Conservation (phyloP, 2,329 filamentous ascomycete genomes). For the Drechslerella stenobrocha region DNA sequence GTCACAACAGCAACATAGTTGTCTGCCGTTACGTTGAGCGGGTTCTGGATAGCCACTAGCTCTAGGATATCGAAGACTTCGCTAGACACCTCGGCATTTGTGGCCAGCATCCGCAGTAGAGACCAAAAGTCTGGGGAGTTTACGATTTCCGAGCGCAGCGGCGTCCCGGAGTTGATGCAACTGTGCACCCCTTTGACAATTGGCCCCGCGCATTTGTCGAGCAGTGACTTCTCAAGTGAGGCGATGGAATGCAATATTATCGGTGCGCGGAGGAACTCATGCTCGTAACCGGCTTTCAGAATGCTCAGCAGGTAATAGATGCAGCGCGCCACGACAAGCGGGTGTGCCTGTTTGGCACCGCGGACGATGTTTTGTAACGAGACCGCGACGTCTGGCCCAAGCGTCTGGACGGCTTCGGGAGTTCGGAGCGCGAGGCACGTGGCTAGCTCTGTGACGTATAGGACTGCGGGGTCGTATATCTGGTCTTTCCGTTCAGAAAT, state of each 20-base stretch:
- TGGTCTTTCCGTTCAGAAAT: conserved; percentile 61
- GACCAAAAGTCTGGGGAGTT: conserved; percentile 98
- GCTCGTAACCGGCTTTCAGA: conserved; percentile 81
- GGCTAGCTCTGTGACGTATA: conserved; percentile 88
- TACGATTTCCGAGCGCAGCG: conserved; percentile 84
- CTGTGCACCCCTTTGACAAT: conserved; percentile 76
- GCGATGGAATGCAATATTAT: conserved; percentile 90
- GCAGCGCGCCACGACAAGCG: conserved; percentile 78
- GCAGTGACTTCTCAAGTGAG: conserved; percentile 74
- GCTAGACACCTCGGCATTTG: conserved; percentile 69
- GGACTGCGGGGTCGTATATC: conserved; percentile 79
- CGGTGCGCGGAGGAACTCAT: conserved; percentile 87
- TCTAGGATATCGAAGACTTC: conserved; percentile 87
- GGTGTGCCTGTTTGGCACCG: conserved; percentile 76
- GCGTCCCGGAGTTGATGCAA: conserved; percentile 66
- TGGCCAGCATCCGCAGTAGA: conserved; percentile 75
- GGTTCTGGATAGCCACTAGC: conserved; percentile 71
- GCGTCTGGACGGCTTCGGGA: conserved; percentile 68
- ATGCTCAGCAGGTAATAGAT: conserved; percentile 84
- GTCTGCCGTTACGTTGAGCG: conserved; percentile 84
- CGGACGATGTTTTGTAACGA: conserved; percentile 79
- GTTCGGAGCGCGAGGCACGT: conserved; percentile 80
- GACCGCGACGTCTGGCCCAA: conserved; percentile 79
- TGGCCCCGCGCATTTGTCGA: conserved; percentile 74
- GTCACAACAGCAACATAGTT: conserved; percentile 89